phyloP scores from a whole-genome alignment of 2,329 filamentous ascomycete genomes.

The Dothideomycetes sp. region DNA sequence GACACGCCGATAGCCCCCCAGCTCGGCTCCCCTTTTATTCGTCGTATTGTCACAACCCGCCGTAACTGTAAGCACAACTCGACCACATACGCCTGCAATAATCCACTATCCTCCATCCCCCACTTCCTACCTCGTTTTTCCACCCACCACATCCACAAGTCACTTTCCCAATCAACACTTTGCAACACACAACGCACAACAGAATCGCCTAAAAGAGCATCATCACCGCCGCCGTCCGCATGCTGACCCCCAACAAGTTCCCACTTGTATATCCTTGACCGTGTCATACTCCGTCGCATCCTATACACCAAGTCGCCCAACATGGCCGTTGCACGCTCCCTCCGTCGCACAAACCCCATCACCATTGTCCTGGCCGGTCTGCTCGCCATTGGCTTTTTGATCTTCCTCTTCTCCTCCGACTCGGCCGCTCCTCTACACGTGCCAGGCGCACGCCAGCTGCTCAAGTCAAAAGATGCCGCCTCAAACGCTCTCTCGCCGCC shows the following conservation, averaged over 20 bases:
- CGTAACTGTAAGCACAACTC: no score
- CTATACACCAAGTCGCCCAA: constrained; percentile 9
- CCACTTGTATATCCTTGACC: no score
- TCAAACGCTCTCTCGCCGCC: constrained; percentile 63
- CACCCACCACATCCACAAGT: no score
- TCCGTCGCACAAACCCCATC: constrained; percentile 70
- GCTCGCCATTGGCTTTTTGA: constrained; percentile 51
- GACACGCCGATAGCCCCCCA: not conserved
- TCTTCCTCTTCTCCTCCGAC: constrained; percentile 37
- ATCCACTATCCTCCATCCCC: no score
- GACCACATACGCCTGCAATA: no score
- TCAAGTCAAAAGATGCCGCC: constrained; percentile 43
- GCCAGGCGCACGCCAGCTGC: constrained; percentile 38
- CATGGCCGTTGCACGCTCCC: constrained; percentile 52
- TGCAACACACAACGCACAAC: no score
- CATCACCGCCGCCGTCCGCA: not conserved
- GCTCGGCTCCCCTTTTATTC: not conserved
- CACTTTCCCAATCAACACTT: no score
- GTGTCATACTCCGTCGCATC: not conserved
- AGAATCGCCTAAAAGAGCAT: no score
- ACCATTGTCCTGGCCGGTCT: constrained; percentile 62
- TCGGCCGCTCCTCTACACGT: constrained; percentile 23
- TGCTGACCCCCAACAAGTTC: not conserved
- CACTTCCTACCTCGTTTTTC: no score
- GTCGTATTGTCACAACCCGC: no score